These are phyloP conservation scores for Saccharomycopsis babjevae DNA, from an alignment of 805 yeast species.

Conservation along the genomic window DNA sequence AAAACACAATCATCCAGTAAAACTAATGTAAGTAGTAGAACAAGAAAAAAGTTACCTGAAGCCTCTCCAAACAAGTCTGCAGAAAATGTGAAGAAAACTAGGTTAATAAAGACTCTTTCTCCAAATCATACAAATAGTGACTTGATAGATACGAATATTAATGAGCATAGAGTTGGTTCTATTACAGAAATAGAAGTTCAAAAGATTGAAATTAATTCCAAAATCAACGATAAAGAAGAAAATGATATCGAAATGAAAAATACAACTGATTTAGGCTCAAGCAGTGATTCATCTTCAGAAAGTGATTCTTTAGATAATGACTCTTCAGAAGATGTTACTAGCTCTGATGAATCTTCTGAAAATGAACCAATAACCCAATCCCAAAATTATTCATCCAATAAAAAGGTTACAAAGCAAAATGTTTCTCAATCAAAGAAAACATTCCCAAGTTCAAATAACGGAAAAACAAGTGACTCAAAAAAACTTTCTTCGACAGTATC, in stretches of 20 bases:
- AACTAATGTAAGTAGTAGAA: neutral
- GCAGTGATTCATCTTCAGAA: neutral
- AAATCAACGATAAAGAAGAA: neutral
- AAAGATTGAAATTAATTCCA: neutral
- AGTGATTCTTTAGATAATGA: neutral
- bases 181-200: neutral
- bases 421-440: neutral
- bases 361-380: neutral
- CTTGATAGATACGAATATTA: too few species aligned
- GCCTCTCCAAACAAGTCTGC: neutral
- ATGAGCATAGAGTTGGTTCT: neutral
- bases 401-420: neutral
- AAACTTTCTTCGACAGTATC: neutral
- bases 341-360: neutral
- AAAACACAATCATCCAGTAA: neutral
- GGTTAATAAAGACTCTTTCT: too few species aligned
- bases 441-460: neutral
- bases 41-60: neutral
- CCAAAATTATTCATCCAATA: neutral
- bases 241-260: conserved; percentile 1
- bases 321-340: neutral
- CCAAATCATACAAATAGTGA: too few species aligned
- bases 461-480: neutral
- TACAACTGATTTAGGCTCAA: neutral
- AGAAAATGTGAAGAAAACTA: too few species aligned